Evolutionary conservation across 2,329 filamentous ascomycete species (phyloP).

Genomic region (Aurifilum marmelostoma): DNA sequence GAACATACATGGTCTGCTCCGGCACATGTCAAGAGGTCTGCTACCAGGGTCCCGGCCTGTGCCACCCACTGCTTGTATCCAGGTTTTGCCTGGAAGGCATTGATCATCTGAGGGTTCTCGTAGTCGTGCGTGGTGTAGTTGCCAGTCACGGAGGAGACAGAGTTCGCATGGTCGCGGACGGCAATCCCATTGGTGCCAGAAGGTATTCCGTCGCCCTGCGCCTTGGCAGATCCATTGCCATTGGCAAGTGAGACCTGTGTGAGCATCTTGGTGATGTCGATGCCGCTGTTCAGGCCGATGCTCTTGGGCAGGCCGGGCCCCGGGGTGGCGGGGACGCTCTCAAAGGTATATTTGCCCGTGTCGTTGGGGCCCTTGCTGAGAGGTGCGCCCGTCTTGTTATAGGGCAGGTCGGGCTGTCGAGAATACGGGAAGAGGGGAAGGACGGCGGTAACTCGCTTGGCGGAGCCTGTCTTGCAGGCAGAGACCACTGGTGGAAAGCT

Average conservation of each 20-base stretch:
- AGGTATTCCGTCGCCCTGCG: constrained; percentile 39
- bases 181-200: constrained; percentile 42
- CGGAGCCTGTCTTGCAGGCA: constrained; percentile 92
- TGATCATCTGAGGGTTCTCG: constrained; percentile 59
- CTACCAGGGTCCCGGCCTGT: constrained; percentile 92
- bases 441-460: constrained; percentile 89
- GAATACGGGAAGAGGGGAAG: constrained; percentile 97
- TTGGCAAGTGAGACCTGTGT: constrained; percentile 66
- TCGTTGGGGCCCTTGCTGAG: constrained; percentile 69
- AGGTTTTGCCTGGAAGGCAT: constrained; percentile 74
- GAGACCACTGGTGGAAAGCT: constrained; percentile 84
- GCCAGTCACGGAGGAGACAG: constrained; percentile 46
- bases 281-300: constrained; percentile 66
- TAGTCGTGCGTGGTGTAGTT: constrained; percentile 68
- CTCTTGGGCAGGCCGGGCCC: constrained; percentile 71
- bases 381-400: constrained; percentile 93
- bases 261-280: constrained; percentile 75
- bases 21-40: constrained; percentile 91
- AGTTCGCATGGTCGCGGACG: constrained; percentile 44
- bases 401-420: constrained; percentile 92
- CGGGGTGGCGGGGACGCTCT: constrained; percentile 88
- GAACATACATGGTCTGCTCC: constrained; percentile 83
- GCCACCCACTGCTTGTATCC: constrained; percentile 99
- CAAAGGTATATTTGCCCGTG: constrained; percentile 75
- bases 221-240: constrained; percentile 43